Conservation (phyloP, 139 green algal species). For the Micromonas pusilla region DNA sequence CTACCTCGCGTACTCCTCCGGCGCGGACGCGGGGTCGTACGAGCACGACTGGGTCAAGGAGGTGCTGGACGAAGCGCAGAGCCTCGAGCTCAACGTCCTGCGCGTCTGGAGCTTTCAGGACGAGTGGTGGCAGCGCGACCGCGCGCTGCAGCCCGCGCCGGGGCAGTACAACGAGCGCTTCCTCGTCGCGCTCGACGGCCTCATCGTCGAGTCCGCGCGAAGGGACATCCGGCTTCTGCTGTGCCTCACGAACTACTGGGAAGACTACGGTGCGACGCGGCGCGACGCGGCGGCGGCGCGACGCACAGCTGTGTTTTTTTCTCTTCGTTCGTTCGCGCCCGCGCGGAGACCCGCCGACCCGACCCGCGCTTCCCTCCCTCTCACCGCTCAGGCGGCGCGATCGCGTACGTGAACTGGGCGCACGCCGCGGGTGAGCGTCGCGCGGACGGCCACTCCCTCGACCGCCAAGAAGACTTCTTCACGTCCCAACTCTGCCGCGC, state of each 20-base stretch:
- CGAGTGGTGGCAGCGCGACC: not conserved
- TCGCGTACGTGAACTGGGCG: conserved; percentile 10
- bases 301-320: not conserved
- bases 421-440: not conserved
- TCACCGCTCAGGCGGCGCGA: not conserved
- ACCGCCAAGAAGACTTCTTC: conserved; percentile 51
- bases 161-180: conserved; percentile 6
- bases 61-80: not conserved
- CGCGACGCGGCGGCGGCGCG: not conserved
- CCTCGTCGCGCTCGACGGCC: not conserved
- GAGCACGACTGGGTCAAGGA: not conserved
- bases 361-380: not conserved
- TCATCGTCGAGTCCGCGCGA: not conserved
- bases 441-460: no score
- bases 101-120: conserved; percentile 12
- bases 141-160: not conserved
- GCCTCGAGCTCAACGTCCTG: not conserved
- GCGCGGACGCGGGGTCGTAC: not conserved
- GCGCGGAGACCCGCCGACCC: no score
- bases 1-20: not conserved
- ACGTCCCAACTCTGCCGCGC: conserved; percentile 27
- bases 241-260: conserved; percentile 16
- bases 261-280: conserved; percentile 13
- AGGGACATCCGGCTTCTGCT: not conserved
- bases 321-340: no score